phyloP scores from a whole-genome alignment of 1,284 basidiomycete species.

The Sporisorium exsertum region DNA sequence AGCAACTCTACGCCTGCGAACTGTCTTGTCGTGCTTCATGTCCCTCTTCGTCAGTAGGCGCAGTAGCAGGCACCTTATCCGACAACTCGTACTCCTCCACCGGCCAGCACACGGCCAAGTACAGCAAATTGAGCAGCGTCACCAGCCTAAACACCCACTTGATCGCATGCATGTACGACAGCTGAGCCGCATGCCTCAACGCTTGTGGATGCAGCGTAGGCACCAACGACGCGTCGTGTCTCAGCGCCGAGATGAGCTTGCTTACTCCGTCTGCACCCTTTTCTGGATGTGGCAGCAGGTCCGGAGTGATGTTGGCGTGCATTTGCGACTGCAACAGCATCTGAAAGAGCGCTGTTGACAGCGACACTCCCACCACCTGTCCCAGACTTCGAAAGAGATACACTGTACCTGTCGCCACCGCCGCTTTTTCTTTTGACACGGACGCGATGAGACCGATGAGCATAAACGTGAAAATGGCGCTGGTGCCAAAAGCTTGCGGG shows the following conservation, averaged over 20 bases:
- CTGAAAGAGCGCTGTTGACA: constrained; percentile 83
- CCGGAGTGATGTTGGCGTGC: constrained; percentile 74
- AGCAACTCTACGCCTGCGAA: constrained; percentile 5
- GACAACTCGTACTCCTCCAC: constrained; percentile 40
- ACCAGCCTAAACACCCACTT: constrained; percentile 86
- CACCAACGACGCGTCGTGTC: constrained; percentile 84
- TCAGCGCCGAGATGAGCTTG: constrained; percentile 77
- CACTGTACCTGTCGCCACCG: constrained; percentile 83
- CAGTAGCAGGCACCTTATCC: constrained; percentile 30
- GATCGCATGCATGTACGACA: constrained; percentile 84
- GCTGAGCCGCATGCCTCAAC: constrained; percentile 78
- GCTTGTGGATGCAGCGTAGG: constrained; percentile 75
- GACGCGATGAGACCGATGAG: constrained; percentile 73
- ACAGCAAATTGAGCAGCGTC: constrained; percentile 75
- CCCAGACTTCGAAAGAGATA: constrained; percentile 80
- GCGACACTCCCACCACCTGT: constrained; percentile 83
- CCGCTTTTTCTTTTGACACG: constrained; percentile 72
- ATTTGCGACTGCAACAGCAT: constrained; percentile 76
- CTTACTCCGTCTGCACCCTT: constrained; percentile 52
- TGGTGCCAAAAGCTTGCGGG: constrained; percentile 71
- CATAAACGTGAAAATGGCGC: constrained; percentile 82
- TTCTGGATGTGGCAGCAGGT: constrained; percentile 72
- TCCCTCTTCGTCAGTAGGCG: neutral
- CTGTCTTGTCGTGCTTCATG: neutral
- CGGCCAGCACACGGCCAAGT: constrained; percentile 37